Percentiles rank a stretch among this genome's conserved stretches.
Evolutionary conservation across 176 grass and related monocot species (phyloP).

Genomic region (Rhipidocladum racemiflorum): DNA sequence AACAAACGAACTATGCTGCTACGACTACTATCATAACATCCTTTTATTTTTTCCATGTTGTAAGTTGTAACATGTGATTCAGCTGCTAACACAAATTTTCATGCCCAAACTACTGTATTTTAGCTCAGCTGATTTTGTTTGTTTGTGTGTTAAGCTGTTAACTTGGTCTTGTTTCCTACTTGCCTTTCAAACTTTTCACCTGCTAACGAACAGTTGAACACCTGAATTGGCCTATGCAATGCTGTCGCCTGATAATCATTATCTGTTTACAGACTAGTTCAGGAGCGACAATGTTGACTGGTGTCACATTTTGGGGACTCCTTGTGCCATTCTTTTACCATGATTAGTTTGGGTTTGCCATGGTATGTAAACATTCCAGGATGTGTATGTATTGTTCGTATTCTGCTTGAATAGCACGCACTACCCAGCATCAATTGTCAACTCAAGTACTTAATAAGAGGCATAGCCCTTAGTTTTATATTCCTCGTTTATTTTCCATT

Average conservation of each 20-base stretch:
- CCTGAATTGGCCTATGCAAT: neutral
- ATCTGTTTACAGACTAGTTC: conserved; percentile 63
- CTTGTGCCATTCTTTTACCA: conserved; percentile 77
- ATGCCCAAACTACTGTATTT: neutral
- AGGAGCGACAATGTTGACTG: conserved; percentile 76
- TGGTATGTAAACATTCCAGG: conserved; percentile 43
- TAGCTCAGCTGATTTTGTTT: neutral
- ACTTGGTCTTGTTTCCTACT: neutral
- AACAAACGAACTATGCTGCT: conserved; percentile 20
- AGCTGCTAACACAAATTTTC: neutral
- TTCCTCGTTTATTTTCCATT: neutral
- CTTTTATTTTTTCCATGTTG: neutral
- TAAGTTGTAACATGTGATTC: conserved; percentile 10
- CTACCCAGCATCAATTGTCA: neutral
- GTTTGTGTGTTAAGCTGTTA: neutral
- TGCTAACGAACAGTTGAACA: neutral
- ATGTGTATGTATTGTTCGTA: neutral
- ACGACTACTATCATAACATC: neutral
- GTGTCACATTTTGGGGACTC: conserved; percentile 74
- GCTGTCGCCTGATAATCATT: neutral
- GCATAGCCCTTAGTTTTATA: neutral
- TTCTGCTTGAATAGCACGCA: neutral
- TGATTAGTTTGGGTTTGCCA: conserved; percentile 47
- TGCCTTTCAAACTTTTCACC: neutral
- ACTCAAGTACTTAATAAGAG: neutral